phyloP scores from a whole-genome alignment of 345 rosid genomes.

The Reutealis trisperma region DNA sequence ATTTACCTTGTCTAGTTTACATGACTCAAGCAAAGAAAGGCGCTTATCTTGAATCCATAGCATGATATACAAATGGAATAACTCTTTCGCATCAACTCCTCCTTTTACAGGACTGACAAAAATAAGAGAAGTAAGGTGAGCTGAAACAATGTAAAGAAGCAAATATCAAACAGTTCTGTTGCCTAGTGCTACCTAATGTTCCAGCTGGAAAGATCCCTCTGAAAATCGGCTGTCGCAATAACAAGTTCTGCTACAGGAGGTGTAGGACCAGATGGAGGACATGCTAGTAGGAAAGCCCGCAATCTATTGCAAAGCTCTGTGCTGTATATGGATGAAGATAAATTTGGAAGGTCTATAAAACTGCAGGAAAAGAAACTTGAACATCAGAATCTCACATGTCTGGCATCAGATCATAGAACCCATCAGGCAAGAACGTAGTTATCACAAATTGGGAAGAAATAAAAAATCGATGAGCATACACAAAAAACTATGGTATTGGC shows the following conservation, averaged over 20 bases:
- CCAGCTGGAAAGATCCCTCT: slow-evolving; percentile 89
- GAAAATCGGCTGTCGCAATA: slow-evolving; percentile 93
- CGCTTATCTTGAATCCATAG: slow-evolving; percentile 98
- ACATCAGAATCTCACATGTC: slow-evolving; percentile 19
- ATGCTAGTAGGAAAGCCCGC: slow-evolving; percentile 82
- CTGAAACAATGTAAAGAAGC: slow-evolving; percentile 11
- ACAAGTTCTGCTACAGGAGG: slow-evolving; percentile 89
- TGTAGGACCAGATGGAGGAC: slow-evolving; percentile 96
- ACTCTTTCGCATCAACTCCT: slow-evolving; percentile 94
- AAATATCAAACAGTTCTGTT: slow-evolving; percentile 6
- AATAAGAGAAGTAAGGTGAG: slow-evolving; percentile 9
- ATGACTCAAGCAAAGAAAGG: slow-evolving; percentile 81
- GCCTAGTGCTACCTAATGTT: slow-evolving; percentile 51
- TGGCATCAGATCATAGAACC: neutral
- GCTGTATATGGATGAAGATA: slow-evolving; percentile 88
- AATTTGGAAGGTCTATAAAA: slow-evolving; percentile 86
- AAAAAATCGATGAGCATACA: neutral
- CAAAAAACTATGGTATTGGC: neutral
- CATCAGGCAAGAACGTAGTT: neutral
- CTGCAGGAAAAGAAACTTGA: slow-evolving; percentile 48
- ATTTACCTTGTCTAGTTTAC: slow-evolving; percentile 88
- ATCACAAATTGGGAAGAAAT: neutral
- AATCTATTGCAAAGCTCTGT: slow-evolving; percentile 86
- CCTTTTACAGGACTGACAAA: slow-evolving; percentile 80
- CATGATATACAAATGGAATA: slow-evolving; percentile 91